Conservation (phyloP, 805 yeast genomes). For the Candida adriatica region DNA sequence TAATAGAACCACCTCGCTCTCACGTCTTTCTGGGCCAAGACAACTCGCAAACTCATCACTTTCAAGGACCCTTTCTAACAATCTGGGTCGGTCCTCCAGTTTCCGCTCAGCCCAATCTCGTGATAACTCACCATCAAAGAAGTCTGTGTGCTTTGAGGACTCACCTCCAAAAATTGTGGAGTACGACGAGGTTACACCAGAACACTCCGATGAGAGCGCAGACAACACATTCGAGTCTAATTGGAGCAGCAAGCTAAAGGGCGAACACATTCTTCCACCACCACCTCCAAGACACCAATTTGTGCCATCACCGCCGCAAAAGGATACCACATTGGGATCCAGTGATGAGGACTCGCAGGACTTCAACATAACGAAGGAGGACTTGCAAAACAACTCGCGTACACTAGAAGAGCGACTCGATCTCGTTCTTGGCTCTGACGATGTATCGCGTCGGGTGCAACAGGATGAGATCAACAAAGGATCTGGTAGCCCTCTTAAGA, state of each 20-base stretch:
- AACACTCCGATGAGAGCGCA: slow-evolving; percentile 19
- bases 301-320: slow-evolving; percentile 16
- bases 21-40: slow-evolving; percentile 26
- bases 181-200: slow-evolving; percentile 25
- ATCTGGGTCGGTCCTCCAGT: slow-evolving; percentile 12
- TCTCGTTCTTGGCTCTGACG: slow-evolving; percentile 29
- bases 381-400: slow-evolving; percentile 21
- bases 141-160: slow-evolving; percentile 32
- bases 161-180: slow-evolving; percentile 33
- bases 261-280: slow-evolving; percentile 31
- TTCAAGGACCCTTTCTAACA: slow-evolving; percentile 16
- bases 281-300: slow-evolving; percentile 27
- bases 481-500: slow-evolving; percentile 19
- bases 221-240: slow-evolving; percentile 19
- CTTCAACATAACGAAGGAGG: slow-evolving; percentile 22
- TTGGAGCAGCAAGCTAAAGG: slow-evolving; percentile 21
- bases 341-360: slow-evolving; percentile 24
- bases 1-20: slow-evolving; percentile 23
- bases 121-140: slow-evolving; percentile 28
- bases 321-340: slow-evolving; percentile 20
- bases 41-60: slow-evolving; percentile 18
- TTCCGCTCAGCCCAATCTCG: slow-evolving; percentile 11
- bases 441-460: slow-evolving; percentile 18
- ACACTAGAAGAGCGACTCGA: slow-evolving; percentile 39
- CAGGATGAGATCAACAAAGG: slow-evolving; percentile 19